phyloP scores from a whole-genome alignment of 148 eudicot species.

The Cornus controversa region DNA sequence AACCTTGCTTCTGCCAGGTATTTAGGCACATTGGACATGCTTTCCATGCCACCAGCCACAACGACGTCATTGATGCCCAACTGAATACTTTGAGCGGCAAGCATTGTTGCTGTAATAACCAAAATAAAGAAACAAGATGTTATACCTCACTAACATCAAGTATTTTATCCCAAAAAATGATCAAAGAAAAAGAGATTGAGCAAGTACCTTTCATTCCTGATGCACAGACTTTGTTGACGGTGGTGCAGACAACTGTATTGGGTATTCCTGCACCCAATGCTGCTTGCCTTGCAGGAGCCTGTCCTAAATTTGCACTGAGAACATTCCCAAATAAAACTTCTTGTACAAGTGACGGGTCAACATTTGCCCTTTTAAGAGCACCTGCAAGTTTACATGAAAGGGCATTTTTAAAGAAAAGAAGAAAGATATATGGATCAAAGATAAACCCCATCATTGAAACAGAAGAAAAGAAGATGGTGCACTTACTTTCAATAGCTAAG shows the following conservation, averaged over 20 bases:
- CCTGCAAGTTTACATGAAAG: conserved; percentile 38
- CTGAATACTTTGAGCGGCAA: conserved; percentile 94
- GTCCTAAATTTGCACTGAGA: conserved; percentile 92
- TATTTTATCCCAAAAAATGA: neutral
- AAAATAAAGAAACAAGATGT: conserved; percentile 2
- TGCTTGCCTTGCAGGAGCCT: conserved; percentile 98
- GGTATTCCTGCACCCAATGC: conserved; percentile 96
- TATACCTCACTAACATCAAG: neutral
- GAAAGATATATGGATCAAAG: neutral
- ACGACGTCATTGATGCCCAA: conserved; percentile 93
- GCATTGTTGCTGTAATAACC: conserved; percentile 76
- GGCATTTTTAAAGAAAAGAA: neutral
- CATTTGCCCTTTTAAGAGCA: conserved; percentile 85
- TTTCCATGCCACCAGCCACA: conserved; percentile 99
- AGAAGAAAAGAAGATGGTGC: conserved; percentile 1
- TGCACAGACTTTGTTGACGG: conserved; percentile 97
- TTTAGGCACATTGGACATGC: conserved; percentile 97
- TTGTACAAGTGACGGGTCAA: conserved; percentile 93
- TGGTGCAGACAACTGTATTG: conserved; percentile 77
- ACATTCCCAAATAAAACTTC: conserved; percentile 96
- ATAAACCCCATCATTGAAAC: neutral
- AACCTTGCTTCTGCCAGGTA: conserved; percentile 93
- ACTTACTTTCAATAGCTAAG: conserved; percentile 75
- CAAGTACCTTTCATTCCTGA: conserved; percentile 90
- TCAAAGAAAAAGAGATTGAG: neutral